Base-by-base conservation (phyloP, 768 basidiomycete species). In the Suillus paluster region DNA sequence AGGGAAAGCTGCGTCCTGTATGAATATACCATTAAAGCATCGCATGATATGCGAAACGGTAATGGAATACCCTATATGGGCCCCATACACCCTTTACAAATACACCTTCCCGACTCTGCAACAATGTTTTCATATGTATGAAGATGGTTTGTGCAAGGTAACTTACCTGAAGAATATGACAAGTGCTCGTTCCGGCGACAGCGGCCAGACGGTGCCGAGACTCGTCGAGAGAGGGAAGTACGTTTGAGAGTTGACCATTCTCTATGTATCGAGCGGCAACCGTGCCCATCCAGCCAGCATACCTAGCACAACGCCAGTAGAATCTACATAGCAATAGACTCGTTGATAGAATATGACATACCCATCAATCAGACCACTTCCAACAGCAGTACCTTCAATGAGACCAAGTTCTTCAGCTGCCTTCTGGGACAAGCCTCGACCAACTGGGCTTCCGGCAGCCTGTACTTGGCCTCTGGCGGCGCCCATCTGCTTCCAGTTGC, bases 231-330 rank as follows among this genome's bases (percentile, higher is more conserved):
- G 81, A 78, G 17, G 94, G 92, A 23, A 81, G 69, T 12, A 75
- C 71, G 21, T 77, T 78, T 0, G 83, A 85, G n/a, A 86, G 63
- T 62, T 79, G 75, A 6, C 82, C 86, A 38, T 84, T 79, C 57
- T 83, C 83, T 25, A 74, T 79, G 63, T 86, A 87, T 44, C 89
- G 80, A 19, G 95, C 95, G 7, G 92, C 97, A 48, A 97, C 86
- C 0, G 97, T 99, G 14, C 97, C 97, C 66, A 99, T 80, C 97
- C 97, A 99, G 23, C 97, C 97, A 2, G 97, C 95, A 75, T 99
- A 90, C 5, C 90, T 91, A 65, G 23, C 44, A 50, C 8, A 8
- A 61, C 27, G 39, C 48, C 64, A 9, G 61, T 55, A 49, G n/a
- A 66, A 25, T 58, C 39, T 57, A 19, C 5, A 39, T 19, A 36